Percentiles rank a stretch among this genome's conserved stretches.
Evolutionary conservation across 768 basidiomycete species (phyloP).

Genomic region (Lanmaoa rubissima): DNA sequence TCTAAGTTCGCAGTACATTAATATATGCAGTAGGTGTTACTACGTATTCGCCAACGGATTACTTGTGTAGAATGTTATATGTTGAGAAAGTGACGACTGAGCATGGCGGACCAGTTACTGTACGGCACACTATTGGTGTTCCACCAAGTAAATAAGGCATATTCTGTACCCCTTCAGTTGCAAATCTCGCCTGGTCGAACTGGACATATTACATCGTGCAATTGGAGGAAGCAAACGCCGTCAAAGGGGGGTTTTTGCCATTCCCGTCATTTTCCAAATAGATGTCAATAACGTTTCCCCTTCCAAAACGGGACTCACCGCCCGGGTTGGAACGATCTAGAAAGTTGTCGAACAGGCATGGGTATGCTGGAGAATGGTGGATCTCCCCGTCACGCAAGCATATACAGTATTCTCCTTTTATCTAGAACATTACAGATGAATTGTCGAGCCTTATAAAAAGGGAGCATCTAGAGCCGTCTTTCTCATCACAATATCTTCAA

Average conservation of each 20-base stretch:
- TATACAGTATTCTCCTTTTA: background rate
- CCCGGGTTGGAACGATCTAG: background rate
- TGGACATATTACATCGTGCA: background rate
- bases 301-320: conserved; percentile 7
- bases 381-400: background rate
- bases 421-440: conserved; percentile 7
- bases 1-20: too few species aligned
- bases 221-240: background rate
- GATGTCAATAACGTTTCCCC: background rate
- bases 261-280: conserved; percentile 2
- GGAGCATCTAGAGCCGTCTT: background rate
- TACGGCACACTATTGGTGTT: too few species aligned
- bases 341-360: conserved; percentile 4
- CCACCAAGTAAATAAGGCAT: too few species aligned
- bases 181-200: background rate
- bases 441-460: conserved; percentile 6
- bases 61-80: too few species aligned
- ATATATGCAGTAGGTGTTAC: too few species aligned
- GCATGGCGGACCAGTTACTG: too few species aligned
- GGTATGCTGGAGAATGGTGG: background rate
- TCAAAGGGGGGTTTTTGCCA: background rate
- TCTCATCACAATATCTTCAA: background rate
- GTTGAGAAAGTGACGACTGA: background rate
- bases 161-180: background rate
- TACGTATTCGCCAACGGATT: too few species aligned